phyloP scores from a whole-genome alignment of 2,329 filamentous ascomycete species.

The Fonsecaea monophora region DNA sequence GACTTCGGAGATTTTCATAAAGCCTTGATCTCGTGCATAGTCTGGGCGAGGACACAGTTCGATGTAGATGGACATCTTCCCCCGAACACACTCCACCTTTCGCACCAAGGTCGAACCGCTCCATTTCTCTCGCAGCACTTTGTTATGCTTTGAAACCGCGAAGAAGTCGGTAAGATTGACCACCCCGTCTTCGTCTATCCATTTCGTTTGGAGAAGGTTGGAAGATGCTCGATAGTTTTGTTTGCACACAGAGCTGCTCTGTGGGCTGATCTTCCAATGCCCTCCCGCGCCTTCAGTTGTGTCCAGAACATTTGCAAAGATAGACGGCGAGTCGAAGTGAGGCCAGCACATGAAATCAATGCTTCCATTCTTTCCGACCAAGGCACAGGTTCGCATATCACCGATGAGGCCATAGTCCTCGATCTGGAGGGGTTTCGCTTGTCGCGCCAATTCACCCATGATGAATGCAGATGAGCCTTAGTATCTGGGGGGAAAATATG shows the following conservation, averaged over 20 bases:
- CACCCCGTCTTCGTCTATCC: constrained; percentile 76
- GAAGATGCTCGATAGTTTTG: constrained; percentile 78
- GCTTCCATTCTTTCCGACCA: constrained; percentile 76
- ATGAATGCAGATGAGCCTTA: background rate
- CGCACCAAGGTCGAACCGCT: constrained; percentile 61
- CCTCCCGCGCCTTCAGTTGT: constrained; percentile 70
- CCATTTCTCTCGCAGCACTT: constrained; percentile 43
- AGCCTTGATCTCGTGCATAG: constrained; percentile 70
- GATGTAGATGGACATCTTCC: constrained; percentile 68
- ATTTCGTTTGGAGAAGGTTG: constrained; percentile 78
- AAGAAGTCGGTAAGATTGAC: constrained; percentile 78
- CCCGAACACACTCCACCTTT: constrained; percentile 75
- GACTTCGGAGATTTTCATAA: constrained; percentile 52
- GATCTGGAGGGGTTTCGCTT: constrained; percentile 51
- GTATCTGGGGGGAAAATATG: background rate
- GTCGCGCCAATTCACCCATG: constrained; percentile 18
- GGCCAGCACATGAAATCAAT: constrained; percentile 84
- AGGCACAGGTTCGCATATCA: constrained; percentile 78
- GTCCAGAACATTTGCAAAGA: constrained; percentile 77
- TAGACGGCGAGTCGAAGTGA: constrained; percentile 76
- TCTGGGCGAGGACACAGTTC: constrained; percentile 76
- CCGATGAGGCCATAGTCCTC: constrained; percentile 82
- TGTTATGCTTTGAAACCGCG: constrained; percentile 69
- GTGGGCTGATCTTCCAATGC: constrained; percentile 68
- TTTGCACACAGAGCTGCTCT: constrained; percentile 68